Evolutionary conservation across 257 asterid genomes (phyloP).

Genomic region (Solanum dulcamara): DNA sequence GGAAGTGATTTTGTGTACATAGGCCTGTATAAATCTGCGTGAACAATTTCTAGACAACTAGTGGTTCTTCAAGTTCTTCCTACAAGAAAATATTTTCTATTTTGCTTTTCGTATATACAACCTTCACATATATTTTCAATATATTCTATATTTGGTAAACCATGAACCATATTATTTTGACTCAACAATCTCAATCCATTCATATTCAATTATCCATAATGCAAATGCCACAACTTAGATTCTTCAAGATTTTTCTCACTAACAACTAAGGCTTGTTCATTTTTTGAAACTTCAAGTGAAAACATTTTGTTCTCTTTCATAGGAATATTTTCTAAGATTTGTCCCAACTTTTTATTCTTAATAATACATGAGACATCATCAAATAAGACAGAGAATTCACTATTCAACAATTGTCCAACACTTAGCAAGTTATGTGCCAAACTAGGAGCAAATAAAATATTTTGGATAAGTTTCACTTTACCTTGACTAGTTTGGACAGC

Average conservation of each 20-base stretch:
- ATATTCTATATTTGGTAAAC: background rate
- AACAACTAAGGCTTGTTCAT: background rate
- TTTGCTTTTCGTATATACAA: background rate
- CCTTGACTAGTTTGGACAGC: background rate
- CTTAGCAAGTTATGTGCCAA: slow-evolving; percentile 2
- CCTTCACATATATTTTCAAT: background rate
- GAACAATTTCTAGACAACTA: background rate
- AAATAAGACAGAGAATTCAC: background rate
- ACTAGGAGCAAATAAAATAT: background rate
- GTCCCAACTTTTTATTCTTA: background rate
- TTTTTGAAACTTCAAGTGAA: background rate
- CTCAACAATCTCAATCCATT: background rate
- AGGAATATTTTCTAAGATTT: background rate
- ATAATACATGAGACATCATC: background rate
- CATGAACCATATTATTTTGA: background rate
- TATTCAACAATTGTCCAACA: slow-evolving; percentile 4
- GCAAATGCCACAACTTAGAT: slow-evolving; percentile 1
- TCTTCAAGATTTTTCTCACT: background rate
- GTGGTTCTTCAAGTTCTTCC: background rate
- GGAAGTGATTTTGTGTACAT: background rate
- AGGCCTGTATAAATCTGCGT: background rate
- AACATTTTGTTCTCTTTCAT: background rate
- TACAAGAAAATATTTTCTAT: background rate
- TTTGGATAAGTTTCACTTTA: background rate
- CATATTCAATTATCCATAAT: background rate